These are phyloP conservation scores for Sphaerosporella brunnea DNA, from an alignment of 495 filamentous ascomycete genomes.

Conservation along the genomic window DNA sequence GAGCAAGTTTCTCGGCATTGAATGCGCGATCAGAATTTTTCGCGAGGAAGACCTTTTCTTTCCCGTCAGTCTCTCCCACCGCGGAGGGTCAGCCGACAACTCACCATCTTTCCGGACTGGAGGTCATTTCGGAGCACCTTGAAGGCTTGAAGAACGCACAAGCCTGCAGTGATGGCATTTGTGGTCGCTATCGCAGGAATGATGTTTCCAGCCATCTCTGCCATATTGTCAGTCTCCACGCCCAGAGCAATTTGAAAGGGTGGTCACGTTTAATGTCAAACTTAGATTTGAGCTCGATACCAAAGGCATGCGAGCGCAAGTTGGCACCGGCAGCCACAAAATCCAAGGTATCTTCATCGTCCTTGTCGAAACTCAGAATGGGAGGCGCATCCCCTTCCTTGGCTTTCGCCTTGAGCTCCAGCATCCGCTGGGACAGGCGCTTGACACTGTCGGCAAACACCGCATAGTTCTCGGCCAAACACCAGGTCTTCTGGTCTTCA, in stretches of 20 bases:
- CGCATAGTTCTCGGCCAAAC: constrained; percentile 55
- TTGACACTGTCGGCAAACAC: constrained; percentile 76
- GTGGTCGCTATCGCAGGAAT: constrained; percentile 97
- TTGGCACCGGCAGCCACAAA: constrained; percentile 88
- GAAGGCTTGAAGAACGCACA: constrained; percentile 86
- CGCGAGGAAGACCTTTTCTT: constrained; percentile 47
- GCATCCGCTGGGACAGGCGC: constrained; percentile 53
- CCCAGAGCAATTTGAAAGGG: neutral
- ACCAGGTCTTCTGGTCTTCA: constrained; percentile 66
- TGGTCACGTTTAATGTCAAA: constrained; percentile 78
- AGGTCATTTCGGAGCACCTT: constrained; percentile 70
- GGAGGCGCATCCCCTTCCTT: constrained; percentile 35
- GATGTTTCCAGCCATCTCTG: constrained; percentile 96
- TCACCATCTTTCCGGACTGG: constrained; percentile 29
- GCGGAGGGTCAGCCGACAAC: too few species aligned
- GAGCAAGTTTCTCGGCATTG: constrained; percentile 51
- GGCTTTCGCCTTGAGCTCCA: constrained; percentile 38
- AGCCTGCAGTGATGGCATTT: constrained; percentile 84
- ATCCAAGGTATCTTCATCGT: constrained; percentile 86
- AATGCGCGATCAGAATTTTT: constrained; percentile 52
- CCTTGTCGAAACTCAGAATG: constrained; percentile 83
- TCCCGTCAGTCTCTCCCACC: too few species aligned
- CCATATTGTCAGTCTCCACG: constrained; percentile 4
- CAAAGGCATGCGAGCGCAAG: constrained; percentile 66
- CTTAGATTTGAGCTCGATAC: constrained; percentile 70